phyloP scores from a whole-genome alignment of 768 basidiomycete genomes.

The Termitomyces titanicus region DNA sequence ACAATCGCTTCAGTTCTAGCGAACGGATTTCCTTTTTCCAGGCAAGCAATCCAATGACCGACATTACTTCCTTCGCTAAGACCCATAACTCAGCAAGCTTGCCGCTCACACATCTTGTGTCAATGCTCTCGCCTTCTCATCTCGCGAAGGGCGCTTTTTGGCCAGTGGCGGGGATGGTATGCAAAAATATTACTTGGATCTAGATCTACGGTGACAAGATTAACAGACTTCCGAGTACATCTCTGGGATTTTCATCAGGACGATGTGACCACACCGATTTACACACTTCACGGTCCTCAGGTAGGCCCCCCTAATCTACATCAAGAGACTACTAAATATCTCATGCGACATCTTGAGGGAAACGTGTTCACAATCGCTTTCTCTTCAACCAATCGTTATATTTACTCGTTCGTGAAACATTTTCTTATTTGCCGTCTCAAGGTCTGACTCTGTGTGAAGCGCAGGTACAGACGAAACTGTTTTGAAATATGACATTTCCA shows the following conservation, averaged over 20 bases:
- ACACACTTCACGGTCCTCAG: constrained; percentile 42
- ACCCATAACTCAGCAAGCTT: constrained; percentile 25
- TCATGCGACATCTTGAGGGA: constrained; percentile 34
- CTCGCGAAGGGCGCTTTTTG: constrained; percentile 55
- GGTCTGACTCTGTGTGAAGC: constrained; percentile 26
- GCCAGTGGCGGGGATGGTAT: constrained; percentile 71
- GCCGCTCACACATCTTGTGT: constrained; percentile 58
- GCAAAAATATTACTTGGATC: constrained; percentile 11
- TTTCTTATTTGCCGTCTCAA: constrained; percentile 1
- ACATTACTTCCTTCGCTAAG: background rate
- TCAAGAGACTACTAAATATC: too few relatives aligned
- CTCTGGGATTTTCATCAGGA: constrained; percentile 71
- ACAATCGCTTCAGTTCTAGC: constrained; percentile 18
- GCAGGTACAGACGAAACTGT: constrained; percentile 52
- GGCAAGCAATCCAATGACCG: constrained; percentile 16
- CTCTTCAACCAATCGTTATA: constrained; percentile 44
- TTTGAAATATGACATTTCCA: constrained; percentile 50
- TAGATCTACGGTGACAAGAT: background rate
- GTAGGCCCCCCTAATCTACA: constrained; percentile 24
- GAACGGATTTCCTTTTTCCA: constrained; percentile 37
- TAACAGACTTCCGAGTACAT: constrained; percentile 47
- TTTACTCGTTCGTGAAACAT: constrained; percentile 13
- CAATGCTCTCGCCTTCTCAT: constrained; percentile 60
- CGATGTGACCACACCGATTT: constrained; percentile 39
- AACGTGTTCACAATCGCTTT: constrained; percentile 73